Base-by-base conservation (phyloP, 148 eudicot genomes). In the Vaccinium myrtillus region DNA sequence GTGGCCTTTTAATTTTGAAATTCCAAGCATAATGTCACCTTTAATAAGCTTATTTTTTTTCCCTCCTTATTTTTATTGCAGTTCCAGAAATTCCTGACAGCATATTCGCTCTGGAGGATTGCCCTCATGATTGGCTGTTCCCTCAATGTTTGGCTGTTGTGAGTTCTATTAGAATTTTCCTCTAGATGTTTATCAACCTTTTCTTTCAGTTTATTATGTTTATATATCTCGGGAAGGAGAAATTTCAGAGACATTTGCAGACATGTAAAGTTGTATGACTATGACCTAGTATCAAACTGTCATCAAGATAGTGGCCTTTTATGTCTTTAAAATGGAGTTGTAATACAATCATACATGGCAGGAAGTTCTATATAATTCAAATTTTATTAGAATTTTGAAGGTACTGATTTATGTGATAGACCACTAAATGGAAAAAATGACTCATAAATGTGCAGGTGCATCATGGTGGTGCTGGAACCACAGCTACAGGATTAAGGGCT, bases 381-480 rank as follows among this genome's bases (percentile, higher is more conserved):
- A 5, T 50, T 70, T 27, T 27, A 0, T 69, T 39, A 30, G 43
- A 61, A 61, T 50, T 30, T 32, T 46, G 7, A 27, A 46, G 15
- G 79, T 39, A 54, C 59, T 32, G 55, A 53, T 65, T 19, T 78
- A 51, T 67, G 36, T 79, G 15, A 15, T 39, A 15, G n/a, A 51
- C 61, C 5, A 53, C 48, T 80, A 70, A 63, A 63, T 23, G 50
- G 56, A 71, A 67, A 70, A 2, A 6, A 23, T 70, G 53, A 71
- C 53, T 58, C 78, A 46, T 85, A 0, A 82, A 71, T 80, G 46
- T 80, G 71, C 56, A 85, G 87, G 87, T 85, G 30, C 99, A 97
- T 83, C 99, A 97, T 87, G 99, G 99, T 54, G 99, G 99, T 70
- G 99, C 96, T 58, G 99, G 98, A 86, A 97, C 99, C 63, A 97